A percentile compares a stretch with the other conserved stretches of the same genome.
Conservation (phyloP, 805 yeast species). For the Lipomyces starkeyi region DNA sequence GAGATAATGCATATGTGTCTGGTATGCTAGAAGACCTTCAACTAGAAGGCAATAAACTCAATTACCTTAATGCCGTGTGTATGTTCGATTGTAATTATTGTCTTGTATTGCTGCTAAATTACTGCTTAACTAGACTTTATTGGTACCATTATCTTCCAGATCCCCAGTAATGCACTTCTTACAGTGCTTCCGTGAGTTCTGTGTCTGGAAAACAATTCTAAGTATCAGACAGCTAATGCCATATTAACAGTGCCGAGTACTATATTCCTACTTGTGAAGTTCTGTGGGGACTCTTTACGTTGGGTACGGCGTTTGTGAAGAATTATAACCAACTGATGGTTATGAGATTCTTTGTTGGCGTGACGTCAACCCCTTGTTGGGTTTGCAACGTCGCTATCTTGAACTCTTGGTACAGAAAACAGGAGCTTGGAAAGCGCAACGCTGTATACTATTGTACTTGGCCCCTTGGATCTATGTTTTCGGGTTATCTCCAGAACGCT, state of each 20-base stretch:
- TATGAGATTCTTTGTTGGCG: conserved; percentile 69
- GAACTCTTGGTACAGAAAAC: conserved; percentile 64
- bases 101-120: background rate
- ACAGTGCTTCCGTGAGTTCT: conserved; percentile 40
- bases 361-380: conserved; percentile 69
- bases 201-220: background rate
- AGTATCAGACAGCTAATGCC: background rate
- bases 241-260: conserved; percentile 46
- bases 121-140: too few species aligned
- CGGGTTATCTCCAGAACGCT: conserved; percentile 61
- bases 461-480: conserved; percentile 52
- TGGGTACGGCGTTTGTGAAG: conserved; percentile 58
- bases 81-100: too few species aligned
- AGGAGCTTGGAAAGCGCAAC: conserved; percentile 57
- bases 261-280: conserved; percentile 64
- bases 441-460: conserved; percentile 52
- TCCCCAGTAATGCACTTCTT: conserved; percentile 46
- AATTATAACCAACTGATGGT: conserved; percentile 57
- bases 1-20: conserved; percentile 52
- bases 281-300: conserved; percentile 71
- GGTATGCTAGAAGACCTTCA: conserved; percentile 49
- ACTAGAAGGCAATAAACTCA: conserved; percentile 41
- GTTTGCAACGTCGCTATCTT: conserved; percentile 51
- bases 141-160: conserved; percentile 42
- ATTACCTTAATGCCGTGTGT: conserved; percentile 39